phyloP scores from a whole-genome alignment of 2,329 filamentous ascomycete species.

The Monosporascus sp. region DNA sequence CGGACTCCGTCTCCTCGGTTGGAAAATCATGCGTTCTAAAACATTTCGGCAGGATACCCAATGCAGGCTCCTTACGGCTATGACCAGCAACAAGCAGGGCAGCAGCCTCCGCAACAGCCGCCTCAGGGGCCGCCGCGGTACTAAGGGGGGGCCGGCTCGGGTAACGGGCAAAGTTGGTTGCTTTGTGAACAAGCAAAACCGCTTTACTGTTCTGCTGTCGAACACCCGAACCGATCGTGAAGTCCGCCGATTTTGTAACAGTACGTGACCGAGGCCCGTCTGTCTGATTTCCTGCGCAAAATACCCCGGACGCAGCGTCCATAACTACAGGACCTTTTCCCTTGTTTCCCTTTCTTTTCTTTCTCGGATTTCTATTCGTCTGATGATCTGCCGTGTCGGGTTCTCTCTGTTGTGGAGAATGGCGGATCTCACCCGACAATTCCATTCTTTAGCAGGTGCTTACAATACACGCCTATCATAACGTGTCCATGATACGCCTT shows the following conservation, averaged over 20 bases:
- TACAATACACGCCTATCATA: neutral
- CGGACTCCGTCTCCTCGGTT: neutral
- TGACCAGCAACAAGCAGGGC: conserved; percentile 30
- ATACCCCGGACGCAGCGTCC: neutral
- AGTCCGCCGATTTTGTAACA: neutral
- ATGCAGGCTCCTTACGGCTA: conserved; percentile 37
- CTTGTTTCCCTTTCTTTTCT: neutral
- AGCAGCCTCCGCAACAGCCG: conserved; percentile 31
- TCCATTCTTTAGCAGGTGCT: neutral
- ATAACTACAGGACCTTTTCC: neutral
- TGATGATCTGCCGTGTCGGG: neutral
- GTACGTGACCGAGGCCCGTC: neutral
- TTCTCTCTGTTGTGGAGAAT: neutral
- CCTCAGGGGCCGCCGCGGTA: conserved; percentile 37
- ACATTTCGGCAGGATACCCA: conserved; percentile 17
- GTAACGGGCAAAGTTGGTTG: neutral
- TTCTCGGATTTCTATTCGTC: neutral
- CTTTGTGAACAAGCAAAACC: neutral
- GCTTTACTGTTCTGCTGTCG: neutral
- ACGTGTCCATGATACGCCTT: neutral
- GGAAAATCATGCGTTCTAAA: neutral
- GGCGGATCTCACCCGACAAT: neutral
- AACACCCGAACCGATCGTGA: neutral
- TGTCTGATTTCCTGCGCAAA: conserved; percentile 1
- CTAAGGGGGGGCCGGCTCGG: conserved; percentile 19